Evolutionary conservation across 2,329 filamentous ascomycete genomes (phyloP), one percentile per base, ranked within the genome.

Genomic region (Elsinoe ampelina): DNA sequence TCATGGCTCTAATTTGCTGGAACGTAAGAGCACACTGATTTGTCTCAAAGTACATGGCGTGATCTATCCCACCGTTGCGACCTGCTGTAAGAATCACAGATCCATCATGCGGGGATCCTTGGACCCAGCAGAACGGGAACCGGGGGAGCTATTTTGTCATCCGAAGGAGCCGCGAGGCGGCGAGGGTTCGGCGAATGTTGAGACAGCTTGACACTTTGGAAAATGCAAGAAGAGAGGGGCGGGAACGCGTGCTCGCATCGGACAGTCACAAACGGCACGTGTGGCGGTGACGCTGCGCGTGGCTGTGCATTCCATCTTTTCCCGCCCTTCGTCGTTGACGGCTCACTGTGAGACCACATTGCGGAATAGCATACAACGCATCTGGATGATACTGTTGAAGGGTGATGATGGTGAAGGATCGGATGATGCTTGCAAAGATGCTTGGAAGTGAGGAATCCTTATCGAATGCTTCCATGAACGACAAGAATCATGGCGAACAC

Each of bases 201-300:
- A 43, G 22, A 26, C 22, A 26, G n/a, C n/a, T n/a, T n/a, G n/a
- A n/a, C n/a, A n/a, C 22, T 26, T 26, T 26, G 22, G 22, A 26
- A 26, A 26, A 26, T 26, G 22, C 22, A 26, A 5, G 26, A 30
- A 12, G 19, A 20, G 13, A 43, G 41, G 35, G 35, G 41, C 41
- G 22, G 22, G 41, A 43, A 43, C 41, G 41, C 41, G 41, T 45
- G 41, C 41, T 45, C 41, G 41, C 41, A 45, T 45, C 41, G 41
- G 20, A 30, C 26, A 30, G 4, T 30, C 26, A 22, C 17, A 7
- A 45, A 26, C 26, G 19, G 20, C 19, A 30, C 41, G 30, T 45
- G 41, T 45, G 41, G 41, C 41, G 41, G 10, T 26, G 20, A n/a
- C 10, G 20, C n/a, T 45, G 41, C 8, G 26, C 7, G 26, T 45